These are phyloP conservation scores for Rhodomyrtus tomentosa DNA, from an alignment of 345 rosid genomes.

Conservation along the genomic window DNA sequence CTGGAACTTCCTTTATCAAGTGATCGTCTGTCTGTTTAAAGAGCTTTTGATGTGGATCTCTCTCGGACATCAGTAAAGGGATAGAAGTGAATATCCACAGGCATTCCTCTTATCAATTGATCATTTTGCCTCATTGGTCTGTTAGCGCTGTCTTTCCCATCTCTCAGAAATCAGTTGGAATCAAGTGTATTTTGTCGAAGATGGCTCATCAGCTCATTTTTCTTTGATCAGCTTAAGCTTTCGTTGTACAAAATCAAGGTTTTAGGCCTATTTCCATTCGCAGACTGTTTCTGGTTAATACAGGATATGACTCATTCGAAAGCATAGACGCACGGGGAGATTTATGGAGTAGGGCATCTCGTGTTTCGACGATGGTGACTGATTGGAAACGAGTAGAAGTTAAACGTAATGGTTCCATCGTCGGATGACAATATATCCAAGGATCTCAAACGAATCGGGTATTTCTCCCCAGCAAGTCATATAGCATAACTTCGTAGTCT, in stretches of 20 bases:
- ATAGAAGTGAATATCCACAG: not conserved
- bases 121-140: not conserved
- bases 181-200: not conserved
- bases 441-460: not conserved
- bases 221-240: not conserved
- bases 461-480: not conserved
- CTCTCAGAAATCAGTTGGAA: not conserved
- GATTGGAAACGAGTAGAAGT: not conserved
- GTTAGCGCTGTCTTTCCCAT: too few relatives aligned
- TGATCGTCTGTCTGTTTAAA: not conserved
- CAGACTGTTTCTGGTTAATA: not conserved
- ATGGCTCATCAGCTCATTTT: not conserved
- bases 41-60: not conserved
- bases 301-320: not conserved
- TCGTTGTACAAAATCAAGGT: not conserved
- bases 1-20: not conserved
- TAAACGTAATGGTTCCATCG: not conserved
- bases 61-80: not conserved
- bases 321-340: not conserved
- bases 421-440: not conserved
- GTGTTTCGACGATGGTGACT: not conserved
- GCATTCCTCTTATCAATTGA: not conserved
- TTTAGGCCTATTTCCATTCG: not conserved
- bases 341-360: not conserved
- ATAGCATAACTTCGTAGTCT: not conserved